Conservation (phyloP, 768 basidiomycete genomes). For the Tricholoma bakamatsutake region DNA sequence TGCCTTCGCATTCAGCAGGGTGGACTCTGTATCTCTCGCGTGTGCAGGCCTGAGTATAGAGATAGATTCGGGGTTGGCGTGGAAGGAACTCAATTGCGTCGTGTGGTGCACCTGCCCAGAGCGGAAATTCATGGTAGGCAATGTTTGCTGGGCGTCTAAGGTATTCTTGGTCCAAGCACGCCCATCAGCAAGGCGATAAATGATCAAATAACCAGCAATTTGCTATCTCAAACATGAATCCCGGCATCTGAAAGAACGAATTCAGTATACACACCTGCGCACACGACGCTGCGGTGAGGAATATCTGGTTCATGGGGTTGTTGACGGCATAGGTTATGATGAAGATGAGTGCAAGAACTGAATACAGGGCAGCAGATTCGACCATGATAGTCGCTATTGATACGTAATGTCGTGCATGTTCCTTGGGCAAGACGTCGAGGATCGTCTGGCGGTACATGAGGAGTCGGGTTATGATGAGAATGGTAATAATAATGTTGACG, state of each 20-base stretch:
- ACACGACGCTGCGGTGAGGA: conserved; percentile 21
- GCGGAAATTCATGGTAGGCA: conserved; percentile 13
- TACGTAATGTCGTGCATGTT: conserved; percentile 25
- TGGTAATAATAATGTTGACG: conserved; percentile 26
- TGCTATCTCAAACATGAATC: conserved; percentile 21
- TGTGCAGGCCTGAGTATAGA: neutral
- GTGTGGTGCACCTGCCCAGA: neutral
- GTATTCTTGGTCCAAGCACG: conserved; percentile 34
- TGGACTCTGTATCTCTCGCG: neutral
- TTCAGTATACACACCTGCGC: conserved; percentile 19
- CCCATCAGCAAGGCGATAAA: conserved; percentile 41
- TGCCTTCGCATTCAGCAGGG: neutral
- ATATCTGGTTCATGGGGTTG: conserved; percentile 27
- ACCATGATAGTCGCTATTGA: conserved; percentile 27
- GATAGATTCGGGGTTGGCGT: neutral
- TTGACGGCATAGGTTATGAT: conserved; percentile 26
- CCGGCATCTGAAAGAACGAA: neutral
- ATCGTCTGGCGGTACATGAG: conserved; percentile 22
- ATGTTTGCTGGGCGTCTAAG: conserved; percentile 11
- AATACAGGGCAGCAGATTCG: conserved; percentile 32
- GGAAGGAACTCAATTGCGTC: conserved; percentile 2
- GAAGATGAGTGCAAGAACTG: conserved; percentile 24
- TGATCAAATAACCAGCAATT: conserved; percentile 42
- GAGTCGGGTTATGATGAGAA: conserved; percentile 25
- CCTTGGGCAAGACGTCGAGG: conserved; percentile 20